Evolutionary conservation across 257 asterid genomes (phyloP).

Genomic region (Ophiorrhiza pumila): DNA sequence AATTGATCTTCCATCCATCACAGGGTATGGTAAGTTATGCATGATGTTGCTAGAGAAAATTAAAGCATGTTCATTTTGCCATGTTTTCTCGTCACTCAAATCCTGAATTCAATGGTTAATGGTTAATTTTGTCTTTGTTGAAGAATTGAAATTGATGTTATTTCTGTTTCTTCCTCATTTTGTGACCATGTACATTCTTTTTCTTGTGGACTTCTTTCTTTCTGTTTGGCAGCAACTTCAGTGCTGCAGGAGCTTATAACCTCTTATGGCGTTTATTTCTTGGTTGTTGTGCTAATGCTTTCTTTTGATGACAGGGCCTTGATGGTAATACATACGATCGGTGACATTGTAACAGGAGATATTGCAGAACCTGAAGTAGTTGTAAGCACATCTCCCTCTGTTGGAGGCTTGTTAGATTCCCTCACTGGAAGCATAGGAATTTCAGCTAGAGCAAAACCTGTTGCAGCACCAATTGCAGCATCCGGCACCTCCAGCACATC

Average conservation of each 20-base stretch:
- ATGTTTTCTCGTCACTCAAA: neutral
- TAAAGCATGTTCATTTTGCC: neutral
- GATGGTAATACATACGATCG: conserved; percentile 69
- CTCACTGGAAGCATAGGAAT: conserved; percentile 95
- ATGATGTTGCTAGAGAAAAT: neutral
- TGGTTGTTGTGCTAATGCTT: neutral
- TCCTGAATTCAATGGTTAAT: neutral
- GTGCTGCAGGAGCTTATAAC: neutral
- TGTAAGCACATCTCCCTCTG: conserved; percentile 73
- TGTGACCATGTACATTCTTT: neutral
- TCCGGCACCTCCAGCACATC: conserved; percentile 68
- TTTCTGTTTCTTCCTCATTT: neutral
- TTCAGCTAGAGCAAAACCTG: conserved; percentile 84
- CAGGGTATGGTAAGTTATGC: conserved; percentile 77
- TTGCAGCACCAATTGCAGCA: conserved; percentile 70
- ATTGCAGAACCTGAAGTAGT: conserved; percentile 81
- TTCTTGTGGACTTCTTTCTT: neutral
- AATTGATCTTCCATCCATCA: conserved; percentile 89
- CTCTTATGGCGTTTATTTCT: neutral
- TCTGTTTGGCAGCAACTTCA: neutral
- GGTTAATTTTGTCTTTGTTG: neutral
- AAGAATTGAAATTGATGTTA: neutral
- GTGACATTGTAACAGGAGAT: conserved; percentile 81
- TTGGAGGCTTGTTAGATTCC: conserved; percentile 93
- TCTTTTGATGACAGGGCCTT: conserved; percentile 56